Evolutionary conservation across 495 filamentous ascomycete species (phyloP).

Genomic region (Penicillium arizonense): DNA sequence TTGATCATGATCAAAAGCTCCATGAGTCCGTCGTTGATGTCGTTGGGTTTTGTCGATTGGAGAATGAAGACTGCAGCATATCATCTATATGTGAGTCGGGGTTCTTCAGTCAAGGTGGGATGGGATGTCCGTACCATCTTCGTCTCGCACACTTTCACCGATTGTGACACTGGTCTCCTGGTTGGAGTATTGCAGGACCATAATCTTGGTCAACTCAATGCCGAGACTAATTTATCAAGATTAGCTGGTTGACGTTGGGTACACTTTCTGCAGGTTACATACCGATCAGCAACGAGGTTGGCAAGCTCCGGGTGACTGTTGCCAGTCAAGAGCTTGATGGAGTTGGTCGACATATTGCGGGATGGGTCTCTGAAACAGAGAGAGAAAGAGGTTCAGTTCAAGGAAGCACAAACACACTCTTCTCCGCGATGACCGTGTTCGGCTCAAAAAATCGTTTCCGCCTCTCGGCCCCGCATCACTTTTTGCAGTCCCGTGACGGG

Average conservation of each 20-base stretch:
- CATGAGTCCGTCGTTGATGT: constrained; percentile 99
- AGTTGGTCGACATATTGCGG: constrained; percentile 71
- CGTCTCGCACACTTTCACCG: constrained; percentile 93
- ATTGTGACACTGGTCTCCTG: constrained; percentile 97
- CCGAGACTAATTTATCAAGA: constrained; percentile 61
- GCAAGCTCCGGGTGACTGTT: constrained; percentile 94
- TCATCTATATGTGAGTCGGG: constrained; percentile 2
- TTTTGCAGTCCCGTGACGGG: constrained; percentile 8
- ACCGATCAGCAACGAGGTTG: constrained; percentile 89
- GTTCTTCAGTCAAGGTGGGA: constrained; percentile 1
- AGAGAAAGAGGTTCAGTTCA: background rate
- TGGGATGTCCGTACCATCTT: constrained; percentile 65
- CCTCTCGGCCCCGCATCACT: constrained; percentile 10
- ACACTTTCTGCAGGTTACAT: constrained; percentile 21
- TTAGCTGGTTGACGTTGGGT: constrained; percentile 6
- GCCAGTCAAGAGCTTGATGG: constrained; percentile 93
- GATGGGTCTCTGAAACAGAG: background rate
- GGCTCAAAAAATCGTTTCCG: constrained; percentile 11
- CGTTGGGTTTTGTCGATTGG: constrained; percentile 91
- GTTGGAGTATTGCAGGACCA: constrained; percentile 95
- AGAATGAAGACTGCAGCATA: constrained; percentile 78
- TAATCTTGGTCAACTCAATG: constrained; percentile 88
- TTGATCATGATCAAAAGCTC: constrained; percentile 99
- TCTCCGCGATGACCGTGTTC: constrained; percentile 3
- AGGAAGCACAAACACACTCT: constrained; percentile 2